Conservation (phyloP, 176 grass and related monocot species). For the Juncus effusus region DNA sequence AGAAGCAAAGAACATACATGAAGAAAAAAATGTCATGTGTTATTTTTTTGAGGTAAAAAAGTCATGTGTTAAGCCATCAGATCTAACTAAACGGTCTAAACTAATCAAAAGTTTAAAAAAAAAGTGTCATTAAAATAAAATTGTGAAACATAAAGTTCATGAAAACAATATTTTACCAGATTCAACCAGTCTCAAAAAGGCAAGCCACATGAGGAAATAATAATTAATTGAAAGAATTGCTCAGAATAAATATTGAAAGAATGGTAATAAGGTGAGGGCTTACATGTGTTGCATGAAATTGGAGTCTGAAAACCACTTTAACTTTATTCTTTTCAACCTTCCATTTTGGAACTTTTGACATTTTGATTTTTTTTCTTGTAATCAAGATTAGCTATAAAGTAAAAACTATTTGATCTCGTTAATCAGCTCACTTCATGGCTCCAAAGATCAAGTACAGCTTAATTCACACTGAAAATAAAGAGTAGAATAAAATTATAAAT, state of each 20-base stretch:
- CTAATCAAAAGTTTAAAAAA: slow-evolving; percentile 17
- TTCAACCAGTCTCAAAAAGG: slow-evolving; percentile 5
- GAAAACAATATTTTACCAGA: not conserved
- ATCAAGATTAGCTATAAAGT: slow-evolving; percentile 33
- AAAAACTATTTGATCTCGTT: slow-evolving; percentile 27
- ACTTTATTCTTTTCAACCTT: slow-evolving; percentile 95
- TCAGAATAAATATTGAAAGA: not conserved
- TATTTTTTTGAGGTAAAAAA: slow-evolving; percentile 4
- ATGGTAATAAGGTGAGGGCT: slow-evolving; percentile 35
- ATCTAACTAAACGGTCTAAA: not conserved
- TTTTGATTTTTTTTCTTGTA: slow-evolving; percentile 23
- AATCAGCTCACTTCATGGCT: slow-evolving; percentile 26
- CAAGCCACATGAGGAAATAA: slow-evolving; percentile 32
- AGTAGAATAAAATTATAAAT: slow-evolving; percentile 9
- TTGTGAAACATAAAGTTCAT: not conserved
- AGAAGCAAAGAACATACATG: slow-evolving; percentile 6
- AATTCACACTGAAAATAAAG: slow-evolving; percentile 5
- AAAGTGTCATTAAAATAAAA: slow-evolving; percentile 8
- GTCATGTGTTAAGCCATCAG: slow-evolving; percentile 9
- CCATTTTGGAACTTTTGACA: slow-evolving; percentile 97
- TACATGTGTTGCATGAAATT: slow-evolving; percentile 96
- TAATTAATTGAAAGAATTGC: not conserved
- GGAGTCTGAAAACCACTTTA: slow-evolving; percentile 94
- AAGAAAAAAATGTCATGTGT: too few species aligned
- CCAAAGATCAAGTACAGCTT: slow-evolving; percentile 24